These are phyloP conservation scores for Candida ortonii DNA, from an alignment of 805 yeast genomes.

Conservation along the genomic window DNA sequence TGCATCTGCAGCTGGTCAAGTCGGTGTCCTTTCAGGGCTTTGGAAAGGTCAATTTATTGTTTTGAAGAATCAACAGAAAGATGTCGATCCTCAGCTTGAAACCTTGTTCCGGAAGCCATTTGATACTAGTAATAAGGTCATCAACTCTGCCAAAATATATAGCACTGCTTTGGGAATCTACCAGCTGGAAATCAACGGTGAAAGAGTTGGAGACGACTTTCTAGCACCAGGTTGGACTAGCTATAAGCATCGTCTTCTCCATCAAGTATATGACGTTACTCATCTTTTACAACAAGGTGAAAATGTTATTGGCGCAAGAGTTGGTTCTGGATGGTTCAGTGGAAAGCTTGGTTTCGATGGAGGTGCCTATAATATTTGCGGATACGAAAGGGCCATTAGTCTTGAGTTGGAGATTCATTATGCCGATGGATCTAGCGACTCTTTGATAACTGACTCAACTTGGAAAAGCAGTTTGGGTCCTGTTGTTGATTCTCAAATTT, in stretches of 20 bases:
- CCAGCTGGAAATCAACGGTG: constrained; percentile 25
- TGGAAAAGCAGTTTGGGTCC: constrained; percentile 25
- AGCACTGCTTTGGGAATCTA: constrained; percentile 26
- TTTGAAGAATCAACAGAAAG: constrained; percentile 7
- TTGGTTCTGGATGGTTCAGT: constrained; percentile 28
- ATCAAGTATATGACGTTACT: constrained; percentile 24
- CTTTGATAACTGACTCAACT: constrained; percentile 18
- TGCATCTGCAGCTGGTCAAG: constrained; percentile 3
- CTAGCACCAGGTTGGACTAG: constrained; percentile 30
- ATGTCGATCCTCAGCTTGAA: constrained; percentile 8
- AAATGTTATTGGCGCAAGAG: constrained; percentile 22
- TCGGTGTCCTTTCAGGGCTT: constrained; percentile 7
- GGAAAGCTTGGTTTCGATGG: constrained; percentile 28
- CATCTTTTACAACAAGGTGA: constrained; percentile 6
- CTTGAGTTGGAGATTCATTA: constrained; percentile 17
- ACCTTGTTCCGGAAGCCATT: constrained; percentile 11
- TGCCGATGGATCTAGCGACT: constrained; percentile 14
- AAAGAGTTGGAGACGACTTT: constrained; percentile 17
- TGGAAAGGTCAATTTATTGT: constrained; percentile 13
- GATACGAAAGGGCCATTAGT: constrained; percentile 19
- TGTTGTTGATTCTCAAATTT: constrained; percentile 19
- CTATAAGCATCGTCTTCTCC: constrained; percentile 22
- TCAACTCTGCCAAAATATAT: constrained; percentile 14
- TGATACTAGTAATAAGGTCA: not conserved
- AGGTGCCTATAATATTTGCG: constrained; percentile 23